Conservation (phyloP, 1,284 basidiomycete genomes). For the Thecaphora thlaspeos region DNA sequence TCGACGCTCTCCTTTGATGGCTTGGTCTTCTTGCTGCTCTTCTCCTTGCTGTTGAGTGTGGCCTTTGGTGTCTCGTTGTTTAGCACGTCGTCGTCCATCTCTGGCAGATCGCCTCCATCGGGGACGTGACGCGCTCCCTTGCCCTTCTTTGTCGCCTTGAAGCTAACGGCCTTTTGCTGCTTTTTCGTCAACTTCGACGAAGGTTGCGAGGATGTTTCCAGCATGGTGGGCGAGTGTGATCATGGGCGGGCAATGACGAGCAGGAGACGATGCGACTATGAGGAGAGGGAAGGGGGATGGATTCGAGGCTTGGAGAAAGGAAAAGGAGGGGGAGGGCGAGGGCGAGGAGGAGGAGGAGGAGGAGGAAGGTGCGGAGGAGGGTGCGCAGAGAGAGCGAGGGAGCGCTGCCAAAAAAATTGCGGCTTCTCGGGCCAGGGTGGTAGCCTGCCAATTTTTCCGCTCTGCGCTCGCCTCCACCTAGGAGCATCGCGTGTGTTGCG, state of each 20-base stretch:
- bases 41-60: slow-evolving; percentile 18
- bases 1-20: background rate
- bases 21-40: slow-evolving; percentile 1
- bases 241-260: too few species aligned
- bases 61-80: background rate
- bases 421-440: too few species aligned
- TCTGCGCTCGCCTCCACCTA: too few species aligned
- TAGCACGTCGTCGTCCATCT: slow-evolving; percentile 2
- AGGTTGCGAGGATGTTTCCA: background rate
- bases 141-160: slow-evolving; percentile 18
- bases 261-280: background rate
- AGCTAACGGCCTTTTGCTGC: slow-evolving; percentile 44
- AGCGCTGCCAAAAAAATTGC: too few species aligned
- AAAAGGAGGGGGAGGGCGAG: too few species aligned
- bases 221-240: background rate
- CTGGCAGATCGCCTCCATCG: slow-evolving; percentile 3
- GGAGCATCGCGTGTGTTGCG: too few species aligned
- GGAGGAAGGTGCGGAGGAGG: slow-evolving; percentile 14
- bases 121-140: slow-evolving; percentile 1
- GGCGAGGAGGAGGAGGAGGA: background rate
- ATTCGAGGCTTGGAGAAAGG: too few species aligned
- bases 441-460: too few species aligned
- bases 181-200: slow-evolving; percentile 47
- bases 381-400: slow-evolving; percentile 11
- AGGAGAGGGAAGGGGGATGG: background rate